Evolutionary conservation across 768 basidiomycete genomes (phyloP), one percentile per base, ranked within the genome.

Genomic region (Lentinula aciculospora): DNA sequence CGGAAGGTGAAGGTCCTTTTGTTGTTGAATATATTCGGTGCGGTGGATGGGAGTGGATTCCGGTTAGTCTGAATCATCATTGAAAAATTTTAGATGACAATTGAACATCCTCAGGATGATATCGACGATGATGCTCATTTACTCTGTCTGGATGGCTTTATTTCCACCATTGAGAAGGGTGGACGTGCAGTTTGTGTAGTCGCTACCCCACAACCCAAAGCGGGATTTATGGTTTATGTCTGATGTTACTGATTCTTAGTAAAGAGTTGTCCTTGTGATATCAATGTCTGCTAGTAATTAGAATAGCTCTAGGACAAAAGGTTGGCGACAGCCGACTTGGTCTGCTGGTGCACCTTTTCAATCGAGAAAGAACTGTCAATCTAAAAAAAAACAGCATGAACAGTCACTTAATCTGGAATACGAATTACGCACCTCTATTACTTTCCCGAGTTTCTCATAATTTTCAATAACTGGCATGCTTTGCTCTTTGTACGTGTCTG

Each of bases 381-480:
- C 89, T 92, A 63, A 6, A 39, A 39, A 32, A 7, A 15, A 49
- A 39, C 44, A 21, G 49, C 21, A 27, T 21, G 47, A 39, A 46
- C 17, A 32, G 58, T 51, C 28, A 25, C 39, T 27, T 48, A 53
- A 5, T 27, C 23, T 19, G 12, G 36, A 42, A 23, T 6, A 34
- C 7, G 13, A 12, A 9, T 23, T 13, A 62, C 82, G 58, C 64
- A 94, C 94, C 78, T 92, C 83, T 32, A 86, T 84, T 12, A 97
- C 90, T 69, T 92, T 94, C 63, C 72, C 76, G 49, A 77, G 69
- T 46, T 72, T 68, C 53, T 76, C 70, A 69, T 96, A 95, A 71
- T 94, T 80, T 46, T 93, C 76, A 57, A 99, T 92, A 51, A 99
- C 96, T 6, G 97, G 96, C 89, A 92, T 93, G 5, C 88, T 91